phyloP scores from a whole-genome alignment of 2,329 filamentous ascomycete genomes.

The Talaromyces funiculosus region DNA sequence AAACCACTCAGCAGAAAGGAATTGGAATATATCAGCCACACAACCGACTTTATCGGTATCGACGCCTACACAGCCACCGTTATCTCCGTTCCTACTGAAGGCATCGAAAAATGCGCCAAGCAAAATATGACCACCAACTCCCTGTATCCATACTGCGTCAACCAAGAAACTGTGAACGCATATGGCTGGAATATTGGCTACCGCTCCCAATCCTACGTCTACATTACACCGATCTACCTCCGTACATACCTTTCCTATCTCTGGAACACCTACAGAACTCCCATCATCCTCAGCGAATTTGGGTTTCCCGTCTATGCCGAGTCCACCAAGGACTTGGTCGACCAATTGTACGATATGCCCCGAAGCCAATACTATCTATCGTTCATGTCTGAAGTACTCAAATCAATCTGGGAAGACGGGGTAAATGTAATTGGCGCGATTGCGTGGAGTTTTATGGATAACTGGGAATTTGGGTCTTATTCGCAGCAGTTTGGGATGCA shows the following conservation, averaged over 20 bases:
- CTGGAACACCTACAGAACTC: conserved; percentile 52
- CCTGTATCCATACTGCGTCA: conserved; percentile 50
- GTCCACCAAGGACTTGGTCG: conserved; percentile 38
- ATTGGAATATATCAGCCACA: conserved; percentile 46
- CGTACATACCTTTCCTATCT: conserved; percentile 53
- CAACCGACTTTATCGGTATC: conserved; percentile 52
- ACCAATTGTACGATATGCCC: conserved; percentile 51
- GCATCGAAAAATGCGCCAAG: conserved; percentile 45
- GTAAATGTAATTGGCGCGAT: conserved; percentile 51
- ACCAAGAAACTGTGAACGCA: conserved; percentile 41
- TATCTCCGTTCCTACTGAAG: conserved; percentile 44
- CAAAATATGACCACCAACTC: conserved; percentile 38
- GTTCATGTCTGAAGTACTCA: conserved; percentile 51
- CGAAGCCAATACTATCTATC: conserved; percentile 52
- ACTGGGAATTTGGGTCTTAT: conserved; percentile 53
- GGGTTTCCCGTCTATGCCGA: conserved; percentile 53
- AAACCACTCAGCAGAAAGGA: conserved; percentile 43
- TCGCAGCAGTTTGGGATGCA: conserved; percentile 52
- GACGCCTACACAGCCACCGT: conserved; percentile 56
- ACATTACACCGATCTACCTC: conserved; percentile 47
- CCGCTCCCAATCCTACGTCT: conserved; percentile 51
- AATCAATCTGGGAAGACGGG: conserved; percentile 52
- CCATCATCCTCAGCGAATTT: conserved; percentile 50
- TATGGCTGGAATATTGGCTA: conserved; percentile 57
- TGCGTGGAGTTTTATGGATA: conserved; percentile 50